Evolutionary conservation across 257 asterid species (phyloP).

Genomic region (Cinchona pubescens): DNA sequence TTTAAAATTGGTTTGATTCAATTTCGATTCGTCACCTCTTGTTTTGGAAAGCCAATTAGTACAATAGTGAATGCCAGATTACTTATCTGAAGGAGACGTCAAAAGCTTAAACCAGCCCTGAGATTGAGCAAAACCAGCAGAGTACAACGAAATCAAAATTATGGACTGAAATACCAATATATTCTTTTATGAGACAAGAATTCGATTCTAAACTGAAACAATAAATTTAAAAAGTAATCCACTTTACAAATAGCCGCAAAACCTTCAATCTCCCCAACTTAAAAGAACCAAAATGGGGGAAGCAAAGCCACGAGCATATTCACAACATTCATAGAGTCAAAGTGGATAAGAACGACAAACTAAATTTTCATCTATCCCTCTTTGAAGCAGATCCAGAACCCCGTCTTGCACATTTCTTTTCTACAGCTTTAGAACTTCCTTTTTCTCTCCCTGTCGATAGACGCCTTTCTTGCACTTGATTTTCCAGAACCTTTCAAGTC

Average conservation of each 20-base stretch:
- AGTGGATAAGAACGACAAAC: background rate
- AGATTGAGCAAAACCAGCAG: background rate
- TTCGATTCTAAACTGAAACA: background rate
- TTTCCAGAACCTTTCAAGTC: conserved; percentile 74
- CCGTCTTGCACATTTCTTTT: conserved; percentile 35
- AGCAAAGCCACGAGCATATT: background rate
- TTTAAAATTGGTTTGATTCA: too few relatives aligned
- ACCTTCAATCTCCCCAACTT: background rate
- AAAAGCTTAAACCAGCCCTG: background rate
- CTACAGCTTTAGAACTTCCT: conserved; percentile 40
- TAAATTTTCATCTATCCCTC: conserved; percentile 61
- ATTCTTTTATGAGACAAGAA: background rate
- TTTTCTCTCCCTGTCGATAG: conserved; percentile 64
- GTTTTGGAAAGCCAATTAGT: too few relatives aligned
- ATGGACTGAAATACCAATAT: background rate
- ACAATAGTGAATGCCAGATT: too few relatives aligned
- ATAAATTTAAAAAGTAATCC: background rate
- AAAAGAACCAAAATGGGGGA: conserved; percentile 9
- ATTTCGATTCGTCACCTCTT: too few relatives aligned
- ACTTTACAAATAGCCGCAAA: too few relatives aligned
- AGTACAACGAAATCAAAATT: background rate
- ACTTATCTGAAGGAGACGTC: too few relatives aligned
- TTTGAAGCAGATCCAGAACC: conserved; percentile 56
- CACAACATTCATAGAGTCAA: background rate
- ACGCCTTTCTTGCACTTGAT: conserved; percentile 43